Percentiles rank a stretch among this genome's conserved stretches.
These are phyloP conservation scores for Thelephora terrestris DNA, from an alignment of 1,284 basidiomycete genomes.

Conservation along the genomic window DNA sequence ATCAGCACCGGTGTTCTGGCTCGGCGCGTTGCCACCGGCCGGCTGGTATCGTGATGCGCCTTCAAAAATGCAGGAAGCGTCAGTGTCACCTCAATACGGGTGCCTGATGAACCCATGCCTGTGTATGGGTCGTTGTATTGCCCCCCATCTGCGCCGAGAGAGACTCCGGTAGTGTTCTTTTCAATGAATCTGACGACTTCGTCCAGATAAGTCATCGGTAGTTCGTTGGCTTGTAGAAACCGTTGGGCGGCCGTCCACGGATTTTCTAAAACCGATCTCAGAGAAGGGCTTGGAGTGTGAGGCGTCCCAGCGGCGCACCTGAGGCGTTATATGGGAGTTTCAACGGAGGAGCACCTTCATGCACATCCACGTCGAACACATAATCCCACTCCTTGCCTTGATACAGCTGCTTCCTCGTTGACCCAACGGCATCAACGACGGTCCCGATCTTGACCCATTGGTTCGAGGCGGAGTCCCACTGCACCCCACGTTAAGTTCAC, in stretches of 20 bases:
- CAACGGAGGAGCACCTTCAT: constrained; percentile 86
- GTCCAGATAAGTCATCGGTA: constrained; percentile 79
- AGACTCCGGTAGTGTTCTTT: constrained; percentile 77
- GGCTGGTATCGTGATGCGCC: constrained; percentile 51
- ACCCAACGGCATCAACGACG: constrained; percentile 90
- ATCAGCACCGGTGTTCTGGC: constrained; percentile 29
- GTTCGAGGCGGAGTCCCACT: constrained; percentile 68
- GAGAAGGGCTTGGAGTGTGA: neutral
- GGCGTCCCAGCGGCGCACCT: constrained; percentile 37
- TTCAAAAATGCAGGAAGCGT: constrained; percentile 15
- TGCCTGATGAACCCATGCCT: constrained; percentile 32
- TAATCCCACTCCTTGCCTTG: constrained; percentile 96
- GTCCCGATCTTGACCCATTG: constrained; percentile 93
- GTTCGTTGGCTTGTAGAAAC: constrained; percentile 80
- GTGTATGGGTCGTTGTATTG: constrained; percentile 89
- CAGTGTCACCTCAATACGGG: constrained; percentile 1
- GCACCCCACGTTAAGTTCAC: constrained; percentile 1
- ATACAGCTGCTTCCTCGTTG: constrained; percentile 79
- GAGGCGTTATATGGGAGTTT: constrained; percentile 91
- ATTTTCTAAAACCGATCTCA: constrained; percentile 55
- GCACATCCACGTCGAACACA: constrained; percentile 96
- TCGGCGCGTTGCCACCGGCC: neutral
- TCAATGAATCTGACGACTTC: constrained; percentile 93
- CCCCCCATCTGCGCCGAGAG: constrained; percentile 43
- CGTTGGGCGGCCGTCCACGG: constrained; percentile 84